Evolutionary conservation across 2,329 filamentous ascomycete genomes (phyloP), one percentile per base, ranked within the genome.

Genomic region (Proliferodiscus dingleyae): DNA sequence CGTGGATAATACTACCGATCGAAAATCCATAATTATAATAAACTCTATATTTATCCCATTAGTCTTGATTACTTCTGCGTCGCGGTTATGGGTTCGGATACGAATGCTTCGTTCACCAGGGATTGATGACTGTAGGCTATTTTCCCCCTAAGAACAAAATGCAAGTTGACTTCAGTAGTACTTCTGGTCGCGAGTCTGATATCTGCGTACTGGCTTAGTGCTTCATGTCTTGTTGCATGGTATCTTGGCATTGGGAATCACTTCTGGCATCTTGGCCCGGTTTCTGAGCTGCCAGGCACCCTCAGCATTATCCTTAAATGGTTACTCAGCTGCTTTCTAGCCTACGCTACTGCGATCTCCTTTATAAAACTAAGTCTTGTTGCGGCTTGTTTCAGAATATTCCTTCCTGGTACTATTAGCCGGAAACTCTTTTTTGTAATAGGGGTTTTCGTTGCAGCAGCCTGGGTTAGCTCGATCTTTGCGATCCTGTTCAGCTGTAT

Each of bases 281-380:
- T 26, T 11, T 11, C 24, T 11, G 11, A 26, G 11, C 6, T 50
- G 7, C 23, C 38, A 23, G 22, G 18, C 5, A 39, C 13, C 4
- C 24, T 44, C 19, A 30, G 38, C 9, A 19, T 28, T 8, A 38
- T 51, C 18, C 49, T 38, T 2, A 53, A 49, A 39, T 18, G 41
- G 6, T 39, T 53, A 1, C 51, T 47, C 18, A 44, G 41, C 2
- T 40, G 40, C 38, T 51, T 49, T 23, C 46, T 51, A 4, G 34
- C 46, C 13, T 54, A 54, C 16, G 37, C 46, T 4, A 54, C 44
- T 2, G 41, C 51, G 4, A 54, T 51, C 6, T 47, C 49, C 2
- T 51, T 51, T 16, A 49, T 45, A 2, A 54, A 54, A 21, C 41
- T 49, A 22, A 49, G 49, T 5, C 49, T 54, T 29, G 41, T 54